Conservation (phyloP, 805 yeast genomes). For the Sungouiella thailandica region DNA sequence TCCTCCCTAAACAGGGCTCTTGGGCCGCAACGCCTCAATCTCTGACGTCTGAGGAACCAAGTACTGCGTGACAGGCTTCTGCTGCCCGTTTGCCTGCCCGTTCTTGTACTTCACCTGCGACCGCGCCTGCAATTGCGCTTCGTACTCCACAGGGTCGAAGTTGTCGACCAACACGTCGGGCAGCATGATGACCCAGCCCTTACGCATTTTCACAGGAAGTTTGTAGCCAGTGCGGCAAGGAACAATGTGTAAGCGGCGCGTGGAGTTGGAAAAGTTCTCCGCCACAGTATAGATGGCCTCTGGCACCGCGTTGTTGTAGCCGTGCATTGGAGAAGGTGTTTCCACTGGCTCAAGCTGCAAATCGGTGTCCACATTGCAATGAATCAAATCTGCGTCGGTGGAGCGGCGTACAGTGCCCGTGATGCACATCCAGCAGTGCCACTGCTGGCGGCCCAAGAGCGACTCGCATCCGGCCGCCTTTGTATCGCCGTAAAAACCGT, state of each 20-base stretch:
- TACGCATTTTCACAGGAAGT: slow-evolving; percentile 59
- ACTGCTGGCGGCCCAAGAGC: slow-evolving; percentile 67
- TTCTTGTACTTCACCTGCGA: slow-evolving; percentile 23
- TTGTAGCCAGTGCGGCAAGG: slow-evolving; percentile 68
- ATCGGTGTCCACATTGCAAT: slow-evolving; percentile 91
- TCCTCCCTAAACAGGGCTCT: slow-evolving; percentile 51
- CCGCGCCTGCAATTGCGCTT: slow-evolving; percentile 25
- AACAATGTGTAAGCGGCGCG: slow-evolving; percentile 77
- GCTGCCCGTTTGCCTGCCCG: slow-evolving; percentile 9
- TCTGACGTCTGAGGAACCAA: slow-evolving; percentile 63
- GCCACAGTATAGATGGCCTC: slow-evolving; percentile 73
- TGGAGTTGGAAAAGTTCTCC: slow-evolving; percentile 83
- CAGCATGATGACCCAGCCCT: slow-evolving; percentile 88
- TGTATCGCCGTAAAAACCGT: slow-evolving; percentile 12
- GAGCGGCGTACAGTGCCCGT: slow-evolving; percentile 91
- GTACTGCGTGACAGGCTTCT: slow-evolving; percentile 40
- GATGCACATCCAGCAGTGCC: slow-evolving; percentile 98
- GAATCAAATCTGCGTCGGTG: slow-evolving; percentile 76
- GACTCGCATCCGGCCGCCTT: slow-evolving; percentile 15
- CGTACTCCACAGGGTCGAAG: slow-evolving; percentile 39
- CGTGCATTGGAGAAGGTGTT: slow-evolving; percentile 6
- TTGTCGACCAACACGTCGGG: slow-evolving; percentile 79
- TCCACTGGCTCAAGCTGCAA: slow-evolving; percentile 54
- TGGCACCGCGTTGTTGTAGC: slow-evolving; percentile 42
- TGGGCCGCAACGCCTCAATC: slow-evolving; percentile 79